Evolutionary conservation across 2,329 filamentous ascomycete genomes (phyloP).

Genomic region (Paraphoma sp.): DNA sequence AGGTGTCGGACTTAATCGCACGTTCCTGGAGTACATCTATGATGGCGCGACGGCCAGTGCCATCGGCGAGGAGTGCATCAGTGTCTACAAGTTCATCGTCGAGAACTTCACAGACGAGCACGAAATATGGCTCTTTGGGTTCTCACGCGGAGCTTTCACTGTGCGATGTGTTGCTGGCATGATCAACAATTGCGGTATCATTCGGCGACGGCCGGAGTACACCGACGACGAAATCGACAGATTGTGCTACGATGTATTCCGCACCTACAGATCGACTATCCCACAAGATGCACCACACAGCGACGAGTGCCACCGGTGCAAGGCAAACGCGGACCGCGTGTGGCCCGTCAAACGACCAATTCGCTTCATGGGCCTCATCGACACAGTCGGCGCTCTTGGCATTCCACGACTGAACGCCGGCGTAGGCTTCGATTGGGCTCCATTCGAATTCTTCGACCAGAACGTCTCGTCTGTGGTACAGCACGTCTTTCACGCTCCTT

Average conservation of each 20-base stretch:
- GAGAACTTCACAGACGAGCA: constrained; percentile 43
- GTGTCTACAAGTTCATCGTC: constrained; percentile 46
- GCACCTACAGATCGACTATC: constrained; percentile 39
- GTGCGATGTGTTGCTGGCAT: constrained; percentile 53
- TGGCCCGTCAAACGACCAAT: constrained; percentile 42
- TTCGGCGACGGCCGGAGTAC: constrained; percentile 16
- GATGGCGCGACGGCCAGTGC: constrained; percentile 44
- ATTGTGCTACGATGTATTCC: constrained; percentile 41
- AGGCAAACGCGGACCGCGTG: constrained; percentile 21
- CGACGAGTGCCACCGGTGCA: constrained; percentile 24
- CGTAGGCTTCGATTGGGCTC: constrained; percentile 44
- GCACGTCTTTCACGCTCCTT: constrained; percentile 41
- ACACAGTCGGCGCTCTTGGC: constrained; percentile 45
- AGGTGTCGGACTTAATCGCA: constrained; percentile 43
- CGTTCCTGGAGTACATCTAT: constrained; percentile 46
- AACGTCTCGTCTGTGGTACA: constrained; percentile 39
- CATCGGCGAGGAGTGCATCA: constrained; percentile 44
- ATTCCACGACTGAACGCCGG: constrained; percentile 44
- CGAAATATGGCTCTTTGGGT: constrained; percentile 55
- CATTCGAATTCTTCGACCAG: constrained; percentile 47
- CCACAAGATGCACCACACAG: constrained; percentile 36
- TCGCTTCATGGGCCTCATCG: constrained; percentile 41
- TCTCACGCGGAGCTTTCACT: constrained; percentile 55
- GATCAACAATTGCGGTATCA: constrained; percentile 53
- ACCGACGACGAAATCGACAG: constrained; percentile 21